Evolutionary conservation across 768 basidiomycete genomes (phyloP), one percentile per base, ranked within the genome.

Genomic region (Ramaria rubella): DNA sequence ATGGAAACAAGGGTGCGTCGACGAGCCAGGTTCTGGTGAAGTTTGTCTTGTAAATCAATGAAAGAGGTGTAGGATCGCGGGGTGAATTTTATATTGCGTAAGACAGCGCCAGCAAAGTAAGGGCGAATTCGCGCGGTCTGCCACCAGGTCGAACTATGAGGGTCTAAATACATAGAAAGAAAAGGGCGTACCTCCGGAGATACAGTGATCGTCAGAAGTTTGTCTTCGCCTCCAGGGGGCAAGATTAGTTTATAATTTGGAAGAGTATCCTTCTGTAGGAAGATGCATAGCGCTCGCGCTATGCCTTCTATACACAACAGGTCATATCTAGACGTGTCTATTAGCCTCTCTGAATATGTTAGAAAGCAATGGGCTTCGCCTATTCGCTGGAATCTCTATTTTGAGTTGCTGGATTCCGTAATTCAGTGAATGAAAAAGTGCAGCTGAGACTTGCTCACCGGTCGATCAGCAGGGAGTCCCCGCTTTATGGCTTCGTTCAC

Each of bases 21-120:
- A 57, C 96, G 78, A 65, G 91, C 94, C 31, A 99, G 81, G 70
- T 99, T 99, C 66, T 94, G 89, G 68, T 99, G 96, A 49, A 99
- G 78, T 71, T 98, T 99, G 68, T 99, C 96, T 73, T 99, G 96
- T n/a, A 99, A 75, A 67, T 98, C 96, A 63, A 99, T 95, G 81
- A 99, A 98, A 60, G 91, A 94, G 24, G 87, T 89, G 68, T 98
- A 98, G 36, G 90, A 93, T 51, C 80, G 78, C 42, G 83, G 83
- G 27, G 90, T 91, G 74, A 99, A 94, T 62, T 82, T 84, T 65
- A 97, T 73, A 65, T 94, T 88, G 60, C 96, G 89, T 46, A 99
- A 78, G 57, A 98, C 76, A 9, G 94, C 94, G 55, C 87, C 87
- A 5, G 92, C 93, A 64, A 97, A 94, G 72, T 83, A 86, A 0